Conservation (phyloP, 306 rosid genomes). For the Quercus dentata region DNA sequence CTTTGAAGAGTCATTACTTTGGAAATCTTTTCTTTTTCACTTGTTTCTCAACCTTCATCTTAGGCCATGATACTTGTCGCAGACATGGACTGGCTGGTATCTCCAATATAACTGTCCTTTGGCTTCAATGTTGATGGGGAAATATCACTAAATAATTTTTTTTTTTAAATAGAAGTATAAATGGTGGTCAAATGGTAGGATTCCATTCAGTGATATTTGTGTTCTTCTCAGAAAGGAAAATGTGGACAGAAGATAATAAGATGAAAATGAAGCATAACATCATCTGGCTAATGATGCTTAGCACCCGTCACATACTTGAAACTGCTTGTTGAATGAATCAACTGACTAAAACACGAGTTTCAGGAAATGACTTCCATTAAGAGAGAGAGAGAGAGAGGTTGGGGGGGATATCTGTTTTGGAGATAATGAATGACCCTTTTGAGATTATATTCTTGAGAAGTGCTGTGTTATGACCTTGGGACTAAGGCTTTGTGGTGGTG, state of each 20-base stretch:
- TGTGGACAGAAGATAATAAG: not conserved
- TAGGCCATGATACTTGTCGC: not conserved
- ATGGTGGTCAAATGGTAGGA: not conserved
- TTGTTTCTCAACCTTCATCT: not conserved
- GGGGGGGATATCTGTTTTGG: not conserved
- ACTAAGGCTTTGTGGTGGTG: too few species aligned
- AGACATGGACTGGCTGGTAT: not conserved
- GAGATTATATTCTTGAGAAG: not conserved
- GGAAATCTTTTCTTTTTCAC: not conserved
- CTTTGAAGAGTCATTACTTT: not conserved
- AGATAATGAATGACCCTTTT: not conserved
- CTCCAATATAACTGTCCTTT: not conserved
- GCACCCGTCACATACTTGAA: not conserved
- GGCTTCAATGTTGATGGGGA: not conserved
- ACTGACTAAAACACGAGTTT: not conserved
- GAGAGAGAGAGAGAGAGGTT: too few species aligned
- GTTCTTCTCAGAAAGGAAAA: not conserved
- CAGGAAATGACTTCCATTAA: not conserved
- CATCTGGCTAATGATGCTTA: not conserved
- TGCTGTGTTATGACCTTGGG: not conserved
- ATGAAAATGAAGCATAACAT: not conserved
- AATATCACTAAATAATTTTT: not conserved
- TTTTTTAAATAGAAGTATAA: not conserved
- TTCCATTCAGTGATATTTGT: not conserved
- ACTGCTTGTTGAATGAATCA: not conserved